phyloP scores from a whole-genome alignment of 2,329 filamentous ascomycete genomes.

The Pseudogymnoascus sp. region DNA sequence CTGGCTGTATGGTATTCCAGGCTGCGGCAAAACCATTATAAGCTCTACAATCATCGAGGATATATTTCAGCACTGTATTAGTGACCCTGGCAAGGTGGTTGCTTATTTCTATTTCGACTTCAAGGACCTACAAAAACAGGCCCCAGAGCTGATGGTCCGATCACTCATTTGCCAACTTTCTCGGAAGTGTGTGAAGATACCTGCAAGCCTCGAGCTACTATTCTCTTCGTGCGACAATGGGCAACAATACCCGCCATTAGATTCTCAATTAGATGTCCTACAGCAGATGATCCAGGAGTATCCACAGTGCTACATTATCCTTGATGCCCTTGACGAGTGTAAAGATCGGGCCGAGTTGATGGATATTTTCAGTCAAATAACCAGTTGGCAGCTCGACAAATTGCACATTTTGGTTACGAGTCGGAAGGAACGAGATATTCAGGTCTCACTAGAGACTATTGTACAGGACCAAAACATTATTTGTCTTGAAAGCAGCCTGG shows the following conservation, averaged over 20 bases:
- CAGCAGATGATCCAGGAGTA: constrained; percentile 20
- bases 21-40: constrained; percentile 35
- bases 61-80: not conserved
- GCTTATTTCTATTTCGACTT: constrained; percentile 33
- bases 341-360: not conserved
- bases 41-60: constrained; percentile 26
- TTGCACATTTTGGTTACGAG: constrained; percentile 17
- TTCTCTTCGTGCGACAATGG: constrained; percentile 22
- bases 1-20: constrained; percentile 33
- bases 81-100: not conserved
- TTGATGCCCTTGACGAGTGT: constrained; percentile 28
- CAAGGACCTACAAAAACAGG: constrained; percentile 30
- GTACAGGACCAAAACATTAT: constrained; percentile 12
- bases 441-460: constrained; percentile 14
- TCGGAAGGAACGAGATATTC: constrained; percentile 22
- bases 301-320: constrained; percentile 19
- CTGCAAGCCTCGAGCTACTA: constrained; percentile 19
- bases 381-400: not conserved
- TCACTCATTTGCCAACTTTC: constrained; percentile 31
- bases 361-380: not conserved
- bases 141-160: constrained; percentile 27
- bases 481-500: constrained; percentile 16
- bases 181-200: constrained; percentile 14
- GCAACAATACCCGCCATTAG: not conserved
- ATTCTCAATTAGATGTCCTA: not conserved